Evolutionary conservation across 108 stramenopile genomes (phyloP), one percentile per base, ranked within the genome.

Genomic region (Cyclotella atomus): DNA sequence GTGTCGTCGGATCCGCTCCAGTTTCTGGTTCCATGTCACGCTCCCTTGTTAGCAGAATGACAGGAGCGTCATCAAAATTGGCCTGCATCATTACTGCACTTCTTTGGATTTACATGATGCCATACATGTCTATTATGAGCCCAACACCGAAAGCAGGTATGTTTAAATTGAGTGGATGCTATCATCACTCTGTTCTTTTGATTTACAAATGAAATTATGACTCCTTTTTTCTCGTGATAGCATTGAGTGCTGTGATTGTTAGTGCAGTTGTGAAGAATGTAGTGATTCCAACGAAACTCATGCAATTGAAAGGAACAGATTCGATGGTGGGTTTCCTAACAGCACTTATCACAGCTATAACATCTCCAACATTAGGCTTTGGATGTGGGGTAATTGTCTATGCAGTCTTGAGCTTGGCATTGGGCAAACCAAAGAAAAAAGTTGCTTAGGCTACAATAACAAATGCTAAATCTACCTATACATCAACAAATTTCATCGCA

Each of bases 111-210:
- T 83, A 85, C 49, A 76, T 85, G 78, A 85, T 90, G 71, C 91
- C 93, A 14, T 94, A 88, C 77, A 91, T 91, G 89, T 85, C 78
- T 68, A 80, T 89, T 56, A 90, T 94, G 90, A 72, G 71, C 10
- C 85, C 85, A 4, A 89, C 91, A 28, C 93, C 91, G 6, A 90
- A 89, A 66, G 88, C 91, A 12, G 89, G 56, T 59, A 30, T 15
- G 56, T 2, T 33, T 34, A 23, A n/a, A n/a, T n/a, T n/a, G n/a
- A n/a, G n/a, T n/a, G n/a, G n/a, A n/a, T n/a, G n/a, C n/a, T n/a
- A n/a, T n/a, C n/a, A n/a, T n/a, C n/a, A n/a, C n/a, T n/a, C n/a
- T n/a, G n/a, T n/a, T n/a, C n/a, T n/a, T n/a, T n/a, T n/a, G n/a
- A n/a, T n/a, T n/a, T n/a, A n/a, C n/a, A n/a, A n/a, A n/a, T n/a